Evolutionary conservation across 1,284 basidiomycete genomes (phyloP), one percentile per base, ranked within the genome.

Genomic region (Tremellales sp.): DNA sequence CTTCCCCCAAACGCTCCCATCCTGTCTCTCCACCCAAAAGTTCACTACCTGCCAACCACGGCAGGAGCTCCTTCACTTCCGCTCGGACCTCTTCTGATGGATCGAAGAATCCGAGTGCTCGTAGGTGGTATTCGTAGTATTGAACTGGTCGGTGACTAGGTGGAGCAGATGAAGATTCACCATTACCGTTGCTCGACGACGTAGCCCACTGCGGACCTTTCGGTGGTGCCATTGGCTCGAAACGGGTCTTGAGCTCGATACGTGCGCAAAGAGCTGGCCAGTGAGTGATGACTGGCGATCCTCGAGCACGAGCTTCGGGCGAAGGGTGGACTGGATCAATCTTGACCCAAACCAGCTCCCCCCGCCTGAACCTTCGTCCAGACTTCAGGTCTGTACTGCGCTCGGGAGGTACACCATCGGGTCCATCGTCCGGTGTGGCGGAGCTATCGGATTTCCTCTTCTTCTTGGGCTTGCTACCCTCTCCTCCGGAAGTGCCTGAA

Each of bases 241-340:
- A 40, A 36, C 3, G 27, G 21, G 7, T 45, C 25, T 55, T 47
- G 29, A 31, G 19, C 10, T 29, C 37, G 21, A 56, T 31, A n/a
- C n/a, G n/a, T n/a, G n/a, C n/a, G n/a, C n/a, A n/a, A 2, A 70
- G 50, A 2, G 59, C 68, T 2, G 70, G 70, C 70, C 70, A 72
- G 41, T 70, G 70, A 0, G 68, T 70, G 27, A 72, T 58, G 3
- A 50, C 42, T 7, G 56, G 57, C 1, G 64, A 33, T 8, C 43
- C 49, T 39, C 23, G 17, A 11, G 22, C 23, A 15, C 26, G 27
- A 19, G 40, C 31, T 19, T 3, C 27, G 36, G 4, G 40, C 36
- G 36, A 19, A 11, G 13, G 13, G 10, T 11, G 10, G 11, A 64
- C 61, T 4, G 66, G 46, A 6, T 41, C 7, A 25, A 69, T 61